Conservation (phyloP, 2,329 filamentous ascomycete genomes). For the Zymoseptoria brevis region DNA sequence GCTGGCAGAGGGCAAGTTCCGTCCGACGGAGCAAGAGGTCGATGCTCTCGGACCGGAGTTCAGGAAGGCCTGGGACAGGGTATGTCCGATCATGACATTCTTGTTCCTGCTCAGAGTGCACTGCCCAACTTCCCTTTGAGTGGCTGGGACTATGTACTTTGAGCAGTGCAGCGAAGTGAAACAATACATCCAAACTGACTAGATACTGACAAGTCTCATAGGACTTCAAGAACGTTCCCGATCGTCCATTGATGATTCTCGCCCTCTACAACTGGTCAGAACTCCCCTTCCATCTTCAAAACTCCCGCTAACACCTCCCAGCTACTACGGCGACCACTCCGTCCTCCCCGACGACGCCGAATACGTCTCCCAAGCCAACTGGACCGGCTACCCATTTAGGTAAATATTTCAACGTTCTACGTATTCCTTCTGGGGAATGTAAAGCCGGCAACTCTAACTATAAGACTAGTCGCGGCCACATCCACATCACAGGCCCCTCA, state of each 20-base stretch:
- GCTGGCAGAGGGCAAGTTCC: constrained; percentile 42
- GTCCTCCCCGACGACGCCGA: constrained; percentile 35
- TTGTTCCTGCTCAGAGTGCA: neutral
- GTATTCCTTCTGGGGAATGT: too few relatives aligned
- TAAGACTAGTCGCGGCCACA: constrained; percentile 42
- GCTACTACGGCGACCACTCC: constrained; percentile 28
- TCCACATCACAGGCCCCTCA: constrained; percentile 49
- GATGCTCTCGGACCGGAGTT: constrained; percentile 47
- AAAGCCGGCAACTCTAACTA: too few relatives aligned
- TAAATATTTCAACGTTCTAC: too few relatives aligned
- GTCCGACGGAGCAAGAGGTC: constrained; percentile 48
- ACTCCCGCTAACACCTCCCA: neutral
- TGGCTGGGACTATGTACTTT: too few relatives aligned
- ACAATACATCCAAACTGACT: too few relatives aligned
- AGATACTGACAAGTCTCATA: neutral
- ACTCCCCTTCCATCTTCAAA: neutral
- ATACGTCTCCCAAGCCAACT: constrained; percentile 47
- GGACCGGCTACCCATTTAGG: constrained; percentile 47
- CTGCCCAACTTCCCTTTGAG: too few relatives aligned
- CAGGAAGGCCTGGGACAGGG: constrained; percentile 44
- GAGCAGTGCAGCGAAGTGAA: too few relatives aligned
- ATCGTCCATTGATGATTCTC: constrained; percentile 45
- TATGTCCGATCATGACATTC: neutral
- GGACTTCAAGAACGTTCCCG: constrained; percentile 43
- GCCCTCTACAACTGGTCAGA: constrained; percentile 32